A percentile compares a stretch with the other conserved stretches of the same genome.
phyloP scores from a whole-genome alignment of 148 eudicot species.

The Nyssa sinensis region DNA sequence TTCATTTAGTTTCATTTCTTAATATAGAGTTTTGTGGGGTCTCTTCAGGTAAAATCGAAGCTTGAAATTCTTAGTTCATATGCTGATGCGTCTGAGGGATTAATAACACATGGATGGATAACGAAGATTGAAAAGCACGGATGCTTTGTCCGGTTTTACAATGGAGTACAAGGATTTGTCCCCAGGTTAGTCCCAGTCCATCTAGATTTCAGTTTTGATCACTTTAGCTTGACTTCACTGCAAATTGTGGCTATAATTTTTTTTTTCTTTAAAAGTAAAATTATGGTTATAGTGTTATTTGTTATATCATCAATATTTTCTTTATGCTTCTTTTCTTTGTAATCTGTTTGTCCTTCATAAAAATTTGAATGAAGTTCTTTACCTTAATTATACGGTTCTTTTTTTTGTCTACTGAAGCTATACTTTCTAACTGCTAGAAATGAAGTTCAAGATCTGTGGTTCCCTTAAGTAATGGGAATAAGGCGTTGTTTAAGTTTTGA shows the following conservation, averaged over 20 bases:
- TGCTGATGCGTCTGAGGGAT: slow-evolving; percentile 82
- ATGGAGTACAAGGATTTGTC: slow-evolving; percentile 93
- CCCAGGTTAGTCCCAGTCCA: slow-evolving; percentile 53
- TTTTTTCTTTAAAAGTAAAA: neutral
- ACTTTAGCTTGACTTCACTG: neutral
- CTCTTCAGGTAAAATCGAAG: slow-evolving; percentile 80
- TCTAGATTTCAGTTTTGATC: neutral
- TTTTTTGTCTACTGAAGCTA: too few species aligned
- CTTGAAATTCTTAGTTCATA: slow-evolving; percentile 70
- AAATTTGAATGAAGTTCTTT: neutral
- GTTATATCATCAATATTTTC: neutral
- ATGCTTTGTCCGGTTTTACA: slow-evolving; percentile 86
- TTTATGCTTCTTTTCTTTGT: neutral
- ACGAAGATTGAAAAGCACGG: slow-evolving; percentile 82
- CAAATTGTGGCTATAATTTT: neutral
- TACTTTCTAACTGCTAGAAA: too few species aligned
- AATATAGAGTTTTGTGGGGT: neutral
- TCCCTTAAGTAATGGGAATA: too few species aligned
- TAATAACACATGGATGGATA: slow-evolving; percentile 96
- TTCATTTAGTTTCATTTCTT: too few species aligned
- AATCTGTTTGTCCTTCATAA: neutral
- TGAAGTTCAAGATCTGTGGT: too few species aligned
- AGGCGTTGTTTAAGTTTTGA: too few species aligned
- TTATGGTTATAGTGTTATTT: too few species aligned
- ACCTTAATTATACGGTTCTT: too few species aligned